phyloP scores from a whole-genome alignment of 306 rosid species.

The Rubus idaeus region DNA sequence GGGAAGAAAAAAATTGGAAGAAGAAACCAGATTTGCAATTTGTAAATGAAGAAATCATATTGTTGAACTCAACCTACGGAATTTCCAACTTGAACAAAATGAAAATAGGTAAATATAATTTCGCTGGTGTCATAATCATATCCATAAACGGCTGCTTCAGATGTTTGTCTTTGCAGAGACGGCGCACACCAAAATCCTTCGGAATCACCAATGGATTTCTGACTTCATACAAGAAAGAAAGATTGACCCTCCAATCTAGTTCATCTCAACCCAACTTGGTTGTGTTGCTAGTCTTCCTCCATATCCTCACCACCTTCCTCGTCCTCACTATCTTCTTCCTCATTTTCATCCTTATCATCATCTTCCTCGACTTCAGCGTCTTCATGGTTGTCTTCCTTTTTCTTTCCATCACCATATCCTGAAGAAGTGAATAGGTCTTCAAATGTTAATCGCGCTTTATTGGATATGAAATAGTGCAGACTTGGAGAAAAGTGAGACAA shows the following conservation, averaged over 20 bases:
- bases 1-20: not conserved
- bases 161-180: no score
- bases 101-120: not conserved
- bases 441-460: not conserved
- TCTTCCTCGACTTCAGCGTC: constrained; percentile 30
- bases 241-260: not conserved
- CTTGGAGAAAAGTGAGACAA: not conserved
- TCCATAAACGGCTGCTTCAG: not conserved
- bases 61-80: constrained; percentile 11
- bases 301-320: constrained; percentile 20
- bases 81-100: not conserved
- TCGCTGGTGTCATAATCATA: not conserved
- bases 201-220: not conserved
- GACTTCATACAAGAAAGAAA: not conserved
- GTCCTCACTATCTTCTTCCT: constrained; percentile 29
- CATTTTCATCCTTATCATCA: constrained; percentile 12
- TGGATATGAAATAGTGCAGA: not conserved
- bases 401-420: constrained; percentile 53
- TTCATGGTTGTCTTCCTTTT: constrained; percentile 27
- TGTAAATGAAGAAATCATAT: not conserved
- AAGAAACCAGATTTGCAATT: not conserved
- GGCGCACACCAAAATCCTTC: not conserved
- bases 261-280: not conserved
- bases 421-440: not conserved
- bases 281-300: constrained; percentile 25